phyloP scores from a whole-genome alignment of 2,329 filamentous ascomycete genomes.

The Ustilaginoidea virens region DNA sequence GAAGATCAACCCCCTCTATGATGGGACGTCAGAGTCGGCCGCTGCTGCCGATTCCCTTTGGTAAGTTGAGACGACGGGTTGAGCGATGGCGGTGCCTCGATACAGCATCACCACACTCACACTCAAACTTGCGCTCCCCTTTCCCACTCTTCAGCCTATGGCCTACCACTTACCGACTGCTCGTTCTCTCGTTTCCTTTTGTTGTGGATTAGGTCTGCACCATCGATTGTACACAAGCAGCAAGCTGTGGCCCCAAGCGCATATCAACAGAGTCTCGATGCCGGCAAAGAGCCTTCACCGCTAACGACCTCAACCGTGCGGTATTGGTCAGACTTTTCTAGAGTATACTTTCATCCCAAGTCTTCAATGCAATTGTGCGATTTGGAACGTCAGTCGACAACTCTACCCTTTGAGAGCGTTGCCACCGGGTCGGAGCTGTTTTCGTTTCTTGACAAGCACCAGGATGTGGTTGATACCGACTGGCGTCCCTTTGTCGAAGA shows the following conservation, averaged over 20 bases:
- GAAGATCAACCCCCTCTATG: slow-evolving; percentile 81
- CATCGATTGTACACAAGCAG: slow-evolving; percentile 52
- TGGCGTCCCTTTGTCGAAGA: slow-evolving; percentile 80
- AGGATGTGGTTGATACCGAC: slow-evolving; percentile 83
- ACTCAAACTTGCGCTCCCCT: too few relatives aligned
- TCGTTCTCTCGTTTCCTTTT: background rate
- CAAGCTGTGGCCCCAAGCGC: slow-evolving; percentile 50
- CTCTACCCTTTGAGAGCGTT: slow-evolving; percentile 83
- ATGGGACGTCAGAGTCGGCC: slow-evolving; percentile 22
- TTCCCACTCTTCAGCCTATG: too few relatives aligned
- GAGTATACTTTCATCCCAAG: slow-evolving; percentile 80
- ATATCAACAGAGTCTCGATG: slow-evolving; percentile 69
- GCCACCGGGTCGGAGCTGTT: slow-evolving; percentile 72
- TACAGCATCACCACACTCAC: too few relatives aligned
- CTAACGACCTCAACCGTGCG: slow-evolving; percentile 60
- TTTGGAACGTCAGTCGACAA: slow-evolving; percentile 64
- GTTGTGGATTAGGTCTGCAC: slow-evolving; percentile 40
- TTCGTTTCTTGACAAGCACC: slow-evolving; percentile 54
- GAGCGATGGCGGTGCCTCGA: background rate
- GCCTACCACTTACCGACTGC: background rate
- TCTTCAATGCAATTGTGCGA: slow-evolving; percentile 80
- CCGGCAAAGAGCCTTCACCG: slow-evolving; percentile 48
- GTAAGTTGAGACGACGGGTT: slow-evolving; percentile 10
- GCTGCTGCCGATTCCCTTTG: slow-evolving; percentile 18
- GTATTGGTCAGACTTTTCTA: slow-evolving; percentile 94